These are phyloP conservation scores for Davidsoniella virescens DNA, from an alignment of 2,329 filamentous ascomycete species.

Conservation along the genomic window DNA sequence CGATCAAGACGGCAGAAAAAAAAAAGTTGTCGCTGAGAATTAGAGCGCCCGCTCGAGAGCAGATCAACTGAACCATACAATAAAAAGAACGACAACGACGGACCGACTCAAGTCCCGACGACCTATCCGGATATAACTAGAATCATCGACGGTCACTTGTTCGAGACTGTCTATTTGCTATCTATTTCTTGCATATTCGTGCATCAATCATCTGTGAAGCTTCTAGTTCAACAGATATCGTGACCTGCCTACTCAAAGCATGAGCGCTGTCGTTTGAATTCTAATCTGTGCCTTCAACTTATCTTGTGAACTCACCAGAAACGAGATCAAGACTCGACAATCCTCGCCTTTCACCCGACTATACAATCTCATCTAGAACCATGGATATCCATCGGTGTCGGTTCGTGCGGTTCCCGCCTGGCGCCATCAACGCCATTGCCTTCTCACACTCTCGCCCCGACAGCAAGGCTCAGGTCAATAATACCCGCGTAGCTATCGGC, in stretches of 20 bases:
- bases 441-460: slow-evolving; percentile 60
- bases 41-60: not conserved
- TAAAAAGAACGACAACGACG: not conserved
- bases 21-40: slow-evolving; percentile 11
- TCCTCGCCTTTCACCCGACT: not conserved
- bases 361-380: slow-evolving; percentile 2
- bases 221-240: not conserved
- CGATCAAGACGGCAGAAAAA: slow-evolving; percentile 12
- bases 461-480: slow-evolving; percentile 32
- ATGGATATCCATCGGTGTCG: slow-evolving; percentile 98
- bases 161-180: not conserved
- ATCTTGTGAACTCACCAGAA: not conserved
- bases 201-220: not conserved
- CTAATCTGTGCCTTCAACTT: not conserved
- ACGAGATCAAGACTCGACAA: not conserved
- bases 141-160: not conserved
- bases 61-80: no score
- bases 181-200: not conserved
- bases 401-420: slow-evolving; percentile 83
- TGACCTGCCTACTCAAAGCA: not conserved
- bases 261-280: not conserved
- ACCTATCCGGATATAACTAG: not conserved
- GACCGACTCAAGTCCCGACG: not conserved
- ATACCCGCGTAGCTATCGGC: slow-evolving; percentile 69
- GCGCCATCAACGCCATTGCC: slow-evolving; percentile 83